These are phyloP conservation scores for Tremellales sp. DNA, from an alignment of 1,284 basidiomycete genomes.

Conservation along the genomic window DNA sequence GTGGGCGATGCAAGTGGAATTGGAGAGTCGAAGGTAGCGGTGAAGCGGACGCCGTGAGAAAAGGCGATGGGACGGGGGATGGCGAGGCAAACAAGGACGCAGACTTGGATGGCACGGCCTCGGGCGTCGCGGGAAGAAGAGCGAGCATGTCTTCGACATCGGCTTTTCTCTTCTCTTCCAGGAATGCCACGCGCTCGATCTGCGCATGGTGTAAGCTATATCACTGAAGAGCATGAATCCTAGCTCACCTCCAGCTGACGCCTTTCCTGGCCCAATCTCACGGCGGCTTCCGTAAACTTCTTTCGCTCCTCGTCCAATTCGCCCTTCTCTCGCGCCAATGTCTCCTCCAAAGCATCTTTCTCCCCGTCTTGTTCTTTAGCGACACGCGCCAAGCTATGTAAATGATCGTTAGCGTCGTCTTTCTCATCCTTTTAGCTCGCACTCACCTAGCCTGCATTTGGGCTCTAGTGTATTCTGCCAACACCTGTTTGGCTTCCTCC, in stretches of 20 bases:
- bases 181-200: constrained; percentile 60
- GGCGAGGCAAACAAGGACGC: constrained; percentile 2
- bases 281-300: constrained; percentile 62
- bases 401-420: constrained; percentile 16
- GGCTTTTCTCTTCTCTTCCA: constrained; percentile 65
- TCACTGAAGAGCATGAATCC: not conserved
- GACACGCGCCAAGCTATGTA: constrained; percentile 33
- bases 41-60: constrained; percentile 1
- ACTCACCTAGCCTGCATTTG: constrained; percentile 28
- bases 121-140: constrained; percentile 56
- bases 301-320: constrained; percentile 63
- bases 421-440: constrained; percentile 14
- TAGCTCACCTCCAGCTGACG: constrained; percentile 61
- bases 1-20: constrained; percentile 18
- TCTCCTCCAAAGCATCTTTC: constrained; percentile 46
- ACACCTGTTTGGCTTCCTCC: constrained; percentile 35
- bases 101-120: constrained; percentile 1
- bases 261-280: constrained; percentile 63
- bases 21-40: too few species aligned
- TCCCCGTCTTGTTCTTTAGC: constrained; percentile 57
- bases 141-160: constrained; percentile 61
- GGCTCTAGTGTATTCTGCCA: constrained; percentile 33
- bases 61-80: not conserved
- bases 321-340: constrained; percentile 31
- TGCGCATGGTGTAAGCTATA: constrained; percentile 32